Percentiles rank a stretch among this genome's conserved stretches.
These are phyloP conservation scores for Ampelocalamus luodianensis DNA, from an alignment of 176 grass and related monocot species.

Conservation along the genomic window DNA sequence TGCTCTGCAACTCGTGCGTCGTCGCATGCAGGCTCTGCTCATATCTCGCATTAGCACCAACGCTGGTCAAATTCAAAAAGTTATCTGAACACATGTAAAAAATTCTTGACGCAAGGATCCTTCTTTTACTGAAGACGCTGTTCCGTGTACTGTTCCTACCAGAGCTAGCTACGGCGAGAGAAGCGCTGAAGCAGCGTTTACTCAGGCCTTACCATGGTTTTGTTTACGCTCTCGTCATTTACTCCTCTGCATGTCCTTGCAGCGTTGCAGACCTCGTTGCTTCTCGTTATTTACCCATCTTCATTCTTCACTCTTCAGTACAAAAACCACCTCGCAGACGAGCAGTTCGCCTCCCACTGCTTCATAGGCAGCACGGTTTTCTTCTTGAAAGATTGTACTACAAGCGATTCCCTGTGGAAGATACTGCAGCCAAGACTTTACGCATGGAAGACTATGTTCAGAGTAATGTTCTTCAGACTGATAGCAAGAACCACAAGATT, in stretches of 20 bases:
- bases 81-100: neutral
- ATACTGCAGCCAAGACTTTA: neutral
- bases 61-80: neutral
- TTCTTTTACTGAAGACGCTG: neutral
- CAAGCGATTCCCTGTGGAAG: neutral
- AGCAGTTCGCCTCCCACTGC: neutral
- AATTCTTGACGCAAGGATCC: constrained; percentile 8
- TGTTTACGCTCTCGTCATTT: neutral
- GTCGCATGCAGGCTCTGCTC: too few species aligned
- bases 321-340: neutral
- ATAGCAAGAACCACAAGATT: neutral
- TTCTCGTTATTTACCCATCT: neutral
- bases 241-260: neutral
- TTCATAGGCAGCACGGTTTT: neutral
- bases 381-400: neutral
- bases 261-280: constrained; percentile 1
- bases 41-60: neutral
- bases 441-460: neutral
- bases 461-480: neutral
- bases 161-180: too few species aligned
- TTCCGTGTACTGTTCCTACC: neutral
- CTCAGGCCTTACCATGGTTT: neutral
- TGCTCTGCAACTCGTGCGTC: neutral
- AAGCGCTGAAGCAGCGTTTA: neutral
- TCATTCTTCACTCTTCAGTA: neutral